Base-by-base conservation (phyloP, 257 asterid species). In the Penstemon eatonii region DNA sequence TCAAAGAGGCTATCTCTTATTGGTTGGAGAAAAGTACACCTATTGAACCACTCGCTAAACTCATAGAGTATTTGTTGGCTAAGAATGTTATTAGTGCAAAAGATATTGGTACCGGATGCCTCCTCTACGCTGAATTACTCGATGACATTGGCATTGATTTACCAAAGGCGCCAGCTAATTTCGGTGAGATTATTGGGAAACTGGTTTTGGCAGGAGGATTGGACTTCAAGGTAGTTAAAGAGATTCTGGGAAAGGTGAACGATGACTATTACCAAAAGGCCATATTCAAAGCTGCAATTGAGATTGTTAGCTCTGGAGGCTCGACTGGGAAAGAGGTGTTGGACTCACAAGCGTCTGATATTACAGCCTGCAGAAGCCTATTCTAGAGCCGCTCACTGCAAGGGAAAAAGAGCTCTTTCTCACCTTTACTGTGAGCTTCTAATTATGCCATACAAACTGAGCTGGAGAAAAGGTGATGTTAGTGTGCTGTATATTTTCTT, bases 141-240 rank as follows among this genome's bases (percentile, higher is more conserved):
- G 98, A 89, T 67, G 99, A 94, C 66, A 84, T 94, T 0, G 96
- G 92, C 67, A 87, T 94, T 37, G 99, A 94, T 73, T 71, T 94
- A 25, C 99, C 99, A 2, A 94, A 81, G 74, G 96, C 99, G 0
- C 99, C 99, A 0, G 69, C 78, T n/a, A 74, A 78, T 70, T 91
- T 91, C 41, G 99, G 96, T 12, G 92, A 84, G 82, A 85, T 95
- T 39, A 65, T 95, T 11, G 96, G 92, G 4, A 77, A 68, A 38
- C 74, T 91, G 3, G 80, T 91, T 50, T 60, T 95, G 83, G 81
- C 80, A 6, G 86, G 87, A 62, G 79, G 58, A 11, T 56, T 87
- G 77, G 83, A 89, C 82, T 91, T 94, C 77, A 86, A 84, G 73
- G 76, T 65, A 0, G 90, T 86, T 59, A 40, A 11, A 19, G 95